A percentile compares a stretch with the other conserved stretches of the same genome.
Conservation (phyloP, 352 stramenopile species). For the Pythium oligandrum region DNA sequence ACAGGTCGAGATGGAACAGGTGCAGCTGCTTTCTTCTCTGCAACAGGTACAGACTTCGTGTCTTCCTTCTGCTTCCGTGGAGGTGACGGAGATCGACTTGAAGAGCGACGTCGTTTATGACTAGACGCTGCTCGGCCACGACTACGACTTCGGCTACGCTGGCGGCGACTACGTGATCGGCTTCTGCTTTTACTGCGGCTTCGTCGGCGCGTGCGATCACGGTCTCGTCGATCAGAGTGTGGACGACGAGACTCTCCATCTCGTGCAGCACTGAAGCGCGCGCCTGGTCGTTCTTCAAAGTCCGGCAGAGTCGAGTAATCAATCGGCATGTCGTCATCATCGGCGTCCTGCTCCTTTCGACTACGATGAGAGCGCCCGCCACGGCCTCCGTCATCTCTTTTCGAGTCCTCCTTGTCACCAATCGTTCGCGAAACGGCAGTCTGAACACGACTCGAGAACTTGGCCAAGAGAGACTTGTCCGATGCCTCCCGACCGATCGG, state of each 20-base stretch:
- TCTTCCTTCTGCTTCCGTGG: neutral
- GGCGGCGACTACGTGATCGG: conserved; percentile 3
- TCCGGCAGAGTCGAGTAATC: conserved; percentile 74
- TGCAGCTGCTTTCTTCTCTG: conserved; percentile 1
- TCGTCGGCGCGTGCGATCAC: conserved; percentile 15
- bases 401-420: conserved; percentile 5
- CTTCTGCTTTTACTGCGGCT: conserved; percentile 24
- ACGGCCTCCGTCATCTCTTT: neutral
- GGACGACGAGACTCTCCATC: conserved; percentile 7
- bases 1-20: neutral
- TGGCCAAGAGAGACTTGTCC: conserved; percentile 55
- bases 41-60: neutral
- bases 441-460: conserved; percentile 59
- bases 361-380: conserved; percentile 1
- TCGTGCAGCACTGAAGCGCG: conserved; percentile 15
- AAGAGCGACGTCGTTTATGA: conserved; percentile 2
- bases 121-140: neutral
- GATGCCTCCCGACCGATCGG: conserved; percentile 48
- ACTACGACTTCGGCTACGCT: conserved; percentile 9
- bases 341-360: conserved; percentile 12
- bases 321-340: conserved; percentile 60
- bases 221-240: conserved; percentile 5
- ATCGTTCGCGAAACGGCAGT: conserved; percentile 36
- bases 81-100: conserved; percentile 10
- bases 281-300: conserved; percentile 45